These are phyloP conservation scores for Populus hybrid DNA, from an alignment of 441 rosid genomes.

Conservation along the genomic window DNA sequence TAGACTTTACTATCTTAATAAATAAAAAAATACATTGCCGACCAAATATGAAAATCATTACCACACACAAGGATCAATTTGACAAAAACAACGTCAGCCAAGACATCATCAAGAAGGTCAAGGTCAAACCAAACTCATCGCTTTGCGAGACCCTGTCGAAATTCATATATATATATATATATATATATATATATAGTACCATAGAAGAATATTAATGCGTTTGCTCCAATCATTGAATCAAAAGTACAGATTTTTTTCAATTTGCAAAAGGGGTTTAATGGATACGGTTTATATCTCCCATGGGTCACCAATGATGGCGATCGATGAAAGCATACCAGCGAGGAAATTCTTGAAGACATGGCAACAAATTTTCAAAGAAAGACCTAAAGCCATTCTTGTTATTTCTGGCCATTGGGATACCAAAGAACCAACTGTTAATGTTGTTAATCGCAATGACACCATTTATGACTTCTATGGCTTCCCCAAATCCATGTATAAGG, in stretches of 20 bases:
- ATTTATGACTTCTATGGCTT: slow-evolving; percentile 22
- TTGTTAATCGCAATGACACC: slow-evolving; percentile 47
- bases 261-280: slow-evolving; percentile 7
- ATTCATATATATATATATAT: too few relatives aligned
- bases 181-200: too few relatives aligned
- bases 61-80: too few relatives aligned
- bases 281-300: slow-evolving; percentile 68
- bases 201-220: not conserved
- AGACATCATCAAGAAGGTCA: too few relatives aligned
- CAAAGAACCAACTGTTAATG: slow-evolving; percentile 50
- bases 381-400: slow-evolving; percentile 61
- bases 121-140: too few relatives aligned
- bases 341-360: slow-evolving; percentile 64
- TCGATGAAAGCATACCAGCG: slow-evolving; percentile 59
- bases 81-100: too few relatives aligned
- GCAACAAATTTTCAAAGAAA: slow-evolving; percentile 34
- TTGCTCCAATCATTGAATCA: not conserved
- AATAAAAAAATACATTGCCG: too few relatives aligned
- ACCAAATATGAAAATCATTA: too few relatives aligned
- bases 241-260: too few relatives aligned
- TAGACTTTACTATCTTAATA: too few relatives aligned
- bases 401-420: slow-evolving; percentile 91
- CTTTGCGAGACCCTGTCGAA: too few relatives aligned
- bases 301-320: slow-evolving; percentile 70
- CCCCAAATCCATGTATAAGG: slow-evolving; percentile 71